Base-by-base conservation (phyloP, 371 early-diverging fungal genomes). In the Apophysomyces elegans region DNA sequence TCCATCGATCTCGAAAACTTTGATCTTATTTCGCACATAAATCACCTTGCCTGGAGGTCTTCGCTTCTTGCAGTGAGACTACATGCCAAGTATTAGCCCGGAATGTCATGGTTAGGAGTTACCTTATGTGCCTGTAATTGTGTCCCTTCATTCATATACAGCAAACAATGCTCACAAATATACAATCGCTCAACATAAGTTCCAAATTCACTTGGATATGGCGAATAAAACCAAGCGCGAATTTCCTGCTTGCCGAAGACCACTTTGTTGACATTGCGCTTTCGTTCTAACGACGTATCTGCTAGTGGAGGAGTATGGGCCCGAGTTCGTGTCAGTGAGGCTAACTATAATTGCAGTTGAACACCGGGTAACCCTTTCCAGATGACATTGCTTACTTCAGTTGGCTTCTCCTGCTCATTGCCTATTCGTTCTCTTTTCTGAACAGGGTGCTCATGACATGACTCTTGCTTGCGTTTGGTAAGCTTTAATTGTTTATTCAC, bases 1-100 rank as follows among this genome's bases (percentile, higher is more conserved):
- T 7, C 98, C 99, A 76, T 99, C 97, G 5, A 98, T 79, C 75
- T 96, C 97, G 77, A 91, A 96, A 59, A 99, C 86, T 45, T 90
- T 90, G 45, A 93, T 75, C 4, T 81, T 72, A 32, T 81, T 87
- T 56, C 96, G 86, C 37, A 94, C 76, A 70, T 99, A 98, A 6
- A 99, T 91, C 32, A 92, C 89, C 61, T 81, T 88, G 2, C 98
- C 99, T 14, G 98, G 97, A 8, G 97, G 96, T 70, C 85, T 85
- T 44, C 82, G 80, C 18, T 78, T 72, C 50, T 83, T 86, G 71
- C 93, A 91, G 60, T 77, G 78, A 18, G 64, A 62, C 87, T 67
- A 70, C 57, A 64, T 58, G 56, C 37, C 68, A 14, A 43, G 41
- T 6, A 39, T 46, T 56, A 3, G 12, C 35, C 32, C 26, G 13